These are phyloP conservation scores for Kuraishia hungarica DNA, from an alignment of 805 yeast species.

Conservation along the genomic window DNA sequence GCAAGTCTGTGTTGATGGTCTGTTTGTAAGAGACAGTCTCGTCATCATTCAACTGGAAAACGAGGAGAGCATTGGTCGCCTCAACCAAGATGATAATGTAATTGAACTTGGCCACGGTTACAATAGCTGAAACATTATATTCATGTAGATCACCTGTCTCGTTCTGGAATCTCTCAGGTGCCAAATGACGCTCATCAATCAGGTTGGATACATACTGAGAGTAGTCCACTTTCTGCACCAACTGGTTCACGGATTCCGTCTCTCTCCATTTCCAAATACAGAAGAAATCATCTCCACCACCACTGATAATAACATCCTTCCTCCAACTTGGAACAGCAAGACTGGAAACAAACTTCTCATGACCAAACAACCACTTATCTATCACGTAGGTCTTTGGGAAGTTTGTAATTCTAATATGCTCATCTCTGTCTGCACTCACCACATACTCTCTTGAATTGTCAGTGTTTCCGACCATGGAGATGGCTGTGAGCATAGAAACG, in stretches of 20 bases:
- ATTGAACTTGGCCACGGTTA: conserved; percentile 19
- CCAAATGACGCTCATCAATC: conserved; percentile 49
- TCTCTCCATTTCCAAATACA: conserved; percentile 70
- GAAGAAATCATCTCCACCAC: conserved; percentile 82
- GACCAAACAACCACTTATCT: conserved; percentile 82
- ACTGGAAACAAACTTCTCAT: conserved; percentile 70
- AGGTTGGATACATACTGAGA: conserved; percentile 25
- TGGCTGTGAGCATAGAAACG: conserved; percentile 85
- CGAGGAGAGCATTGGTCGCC: conserved; percentile 32
- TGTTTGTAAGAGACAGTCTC: conserved; percentile 23
- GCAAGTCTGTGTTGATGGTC: conserved; percentile 18
- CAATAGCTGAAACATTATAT: conserved; percentile 33
- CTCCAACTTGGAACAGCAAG: conserved; percentile 49
- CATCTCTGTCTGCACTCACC: conserved; percentile 89
- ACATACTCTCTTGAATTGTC: conserved; percentile 38
- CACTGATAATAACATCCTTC: conserved; percentile 53
- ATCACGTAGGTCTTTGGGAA: conserved; percentile 75
- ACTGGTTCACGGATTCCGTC: conserved; percentile 25
- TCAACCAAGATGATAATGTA: conserved; percentile 38
- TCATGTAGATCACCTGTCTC: conserved; percentile 40
- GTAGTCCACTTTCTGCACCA: conserved; percentile 41
- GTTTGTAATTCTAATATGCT: conserved; percentile 79
- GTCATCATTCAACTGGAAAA: conserved; percentile 23
- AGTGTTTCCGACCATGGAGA: conserved; percentile 32
- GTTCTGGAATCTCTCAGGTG: conserved; percentile 57